Evolutionary conservation across 345 rosid genomes (phyloP).

Genomic region (Brassica incana): DNA sequence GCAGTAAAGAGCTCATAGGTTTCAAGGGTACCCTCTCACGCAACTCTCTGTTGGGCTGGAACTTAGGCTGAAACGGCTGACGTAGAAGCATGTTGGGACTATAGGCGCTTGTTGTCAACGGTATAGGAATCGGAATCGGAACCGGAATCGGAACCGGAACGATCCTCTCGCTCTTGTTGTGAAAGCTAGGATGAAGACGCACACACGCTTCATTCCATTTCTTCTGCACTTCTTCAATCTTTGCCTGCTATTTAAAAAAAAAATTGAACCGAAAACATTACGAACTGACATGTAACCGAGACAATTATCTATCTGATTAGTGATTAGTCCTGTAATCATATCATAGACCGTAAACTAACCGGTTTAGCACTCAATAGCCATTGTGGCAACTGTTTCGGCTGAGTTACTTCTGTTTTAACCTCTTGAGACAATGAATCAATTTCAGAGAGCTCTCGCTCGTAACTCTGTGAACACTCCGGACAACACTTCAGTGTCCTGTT

Average conservation of each 20-base stretch:
- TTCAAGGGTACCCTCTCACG: conserved; percentile 44
- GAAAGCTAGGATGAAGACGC: conserved; percentile 69
- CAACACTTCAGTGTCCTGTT: conserved; percentile 59
- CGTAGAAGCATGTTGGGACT: conserved; percentile 55
- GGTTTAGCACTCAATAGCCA: conserved; percentile 82
- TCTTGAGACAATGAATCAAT: conserved; percentile 52
- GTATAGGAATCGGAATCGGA: conserved; percentile 43
- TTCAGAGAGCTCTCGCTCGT: conserved; percentile 64
- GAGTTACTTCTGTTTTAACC: conserved; percentile 53
- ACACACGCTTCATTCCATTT: conserved; percentile 82
- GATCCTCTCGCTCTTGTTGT: conserved; percentile 54
- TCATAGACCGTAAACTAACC: conserved; percentile 47
- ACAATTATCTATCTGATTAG: neutral
- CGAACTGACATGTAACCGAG: neutral
- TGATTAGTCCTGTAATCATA: neutral
- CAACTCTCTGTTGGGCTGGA: conserved; percentile 49
- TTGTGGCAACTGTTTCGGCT: conserved; percentile 60
- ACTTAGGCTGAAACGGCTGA: conserved; percentile 66
- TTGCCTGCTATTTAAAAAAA: conserved; percentile 17
- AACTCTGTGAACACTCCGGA: conserved; percentile 65
- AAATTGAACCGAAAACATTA: neutral
- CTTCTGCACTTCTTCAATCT: conserved; percentile 63
- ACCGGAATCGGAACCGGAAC: conserved; percentile 42
- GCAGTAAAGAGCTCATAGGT: conserved; percentile 38
- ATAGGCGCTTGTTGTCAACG: conserved; percentile 49